Evolutionary conservation across 192 early-diverging fungal species (phyloP).

Genomic region (Cladochytrium replicatum): DNA sequence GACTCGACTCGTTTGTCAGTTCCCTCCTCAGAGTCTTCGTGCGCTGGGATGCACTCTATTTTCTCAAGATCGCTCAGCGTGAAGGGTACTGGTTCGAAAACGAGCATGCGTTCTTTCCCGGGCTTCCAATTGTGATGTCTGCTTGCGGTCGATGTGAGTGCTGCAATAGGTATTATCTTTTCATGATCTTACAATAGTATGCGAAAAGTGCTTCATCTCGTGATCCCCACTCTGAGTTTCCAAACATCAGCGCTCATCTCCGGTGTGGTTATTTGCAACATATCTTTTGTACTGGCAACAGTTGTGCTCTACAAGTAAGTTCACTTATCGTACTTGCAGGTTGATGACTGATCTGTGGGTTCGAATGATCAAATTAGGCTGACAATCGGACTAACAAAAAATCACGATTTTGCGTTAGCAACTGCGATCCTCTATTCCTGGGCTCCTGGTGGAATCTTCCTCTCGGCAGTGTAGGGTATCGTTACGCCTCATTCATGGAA

Average conservation of each 20-base stretch:
- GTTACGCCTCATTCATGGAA: neutral
- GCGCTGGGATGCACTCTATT: slow-evolving; percentile 88
- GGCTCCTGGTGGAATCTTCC: slow-evolving; percentile 72
- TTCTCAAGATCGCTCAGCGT: slow-evolving; percentile 58
- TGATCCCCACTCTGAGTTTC: too few species aligned
- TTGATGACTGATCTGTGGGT: too few species aligned
- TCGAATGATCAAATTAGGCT: slow-evolving; percentile 29
- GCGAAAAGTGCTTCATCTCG: too few species aligned
- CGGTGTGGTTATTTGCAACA: slow-evolving; percentile 67
- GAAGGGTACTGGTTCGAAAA: slow-evolving; percentile 79
- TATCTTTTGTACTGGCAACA: slow-evolving; percentile 63
- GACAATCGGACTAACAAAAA: slow-evolving; percentile 22
- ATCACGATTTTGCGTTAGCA: slow-evolving; percentile 48
- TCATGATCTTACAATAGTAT: too few species aligned
- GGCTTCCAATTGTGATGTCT: slow-evolving; percentile 57
- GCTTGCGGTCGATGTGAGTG: too few species aligned
- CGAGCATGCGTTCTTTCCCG: slow-evolving; percentile 81
- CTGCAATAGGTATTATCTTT: too few species aligned
- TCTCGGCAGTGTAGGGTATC: slow-evolving; percentile 60
- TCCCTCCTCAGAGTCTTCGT: too few species aligned
- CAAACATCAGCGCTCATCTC: neutral
- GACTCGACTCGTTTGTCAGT: too few species aligned
- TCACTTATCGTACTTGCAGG: too few species aligned
- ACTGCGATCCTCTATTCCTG: slow-evolving; percentile 63
- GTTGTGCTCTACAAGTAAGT: slow-evolving; percentile 56